phyloP scores from a whole-genome alignment of 164 flowering plant species.

The Litsea cubeba region DNA sequence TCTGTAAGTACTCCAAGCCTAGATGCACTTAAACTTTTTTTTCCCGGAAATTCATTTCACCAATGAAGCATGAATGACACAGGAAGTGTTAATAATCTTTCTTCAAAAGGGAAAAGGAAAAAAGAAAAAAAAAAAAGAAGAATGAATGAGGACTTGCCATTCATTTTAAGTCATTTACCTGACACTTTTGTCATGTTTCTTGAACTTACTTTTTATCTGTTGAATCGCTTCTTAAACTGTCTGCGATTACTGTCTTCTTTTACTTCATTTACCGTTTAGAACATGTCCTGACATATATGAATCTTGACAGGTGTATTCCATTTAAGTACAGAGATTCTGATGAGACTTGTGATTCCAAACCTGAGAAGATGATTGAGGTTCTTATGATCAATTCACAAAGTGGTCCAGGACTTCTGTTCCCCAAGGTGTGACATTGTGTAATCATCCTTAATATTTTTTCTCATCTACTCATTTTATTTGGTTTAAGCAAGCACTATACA shows the following conservation, averaged over 20 bases:
- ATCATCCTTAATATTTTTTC: neutral
- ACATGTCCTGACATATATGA: neutral
- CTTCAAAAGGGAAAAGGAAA: too few relatives aligned
- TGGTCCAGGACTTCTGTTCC: slow-evolving; percentile 86
- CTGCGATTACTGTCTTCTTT: neutral
- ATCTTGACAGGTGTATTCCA: slow-evolving; percentile 64
- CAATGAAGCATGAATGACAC: too few relatives aligned
- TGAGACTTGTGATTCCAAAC: slow-evolving; percentile 24
- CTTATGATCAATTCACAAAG: slow-evolving; percentile 79
- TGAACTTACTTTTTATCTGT: neutral
- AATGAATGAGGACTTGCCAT: too few relatives aligned
- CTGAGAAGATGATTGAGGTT: slow-evolving; percentile 57
- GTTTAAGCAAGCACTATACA: neutral
- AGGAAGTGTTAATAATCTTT: too few relatives aligned
- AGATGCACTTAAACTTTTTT: too few relatives aligned
- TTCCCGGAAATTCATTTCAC: too few relatives aligned
- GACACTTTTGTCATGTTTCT: too few relatives aligned
- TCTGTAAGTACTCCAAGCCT: too few relatives aligned
- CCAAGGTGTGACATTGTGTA: slow-evolving; percentile 48
- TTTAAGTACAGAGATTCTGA: slow-evolving; percentile 41
- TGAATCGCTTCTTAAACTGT: neutral
- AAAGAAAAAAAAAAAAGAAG: too few relatives aligned
- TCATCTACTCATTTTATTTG: neutral
- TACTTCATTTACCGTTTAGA: neutral
- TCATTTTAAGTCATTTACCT: too few relatives aligned